These are phyloP conservation scores for Eucommia ulmoides DNA, from an alignment of 257 asterid species.

Conservation along the genomic window DNA sequence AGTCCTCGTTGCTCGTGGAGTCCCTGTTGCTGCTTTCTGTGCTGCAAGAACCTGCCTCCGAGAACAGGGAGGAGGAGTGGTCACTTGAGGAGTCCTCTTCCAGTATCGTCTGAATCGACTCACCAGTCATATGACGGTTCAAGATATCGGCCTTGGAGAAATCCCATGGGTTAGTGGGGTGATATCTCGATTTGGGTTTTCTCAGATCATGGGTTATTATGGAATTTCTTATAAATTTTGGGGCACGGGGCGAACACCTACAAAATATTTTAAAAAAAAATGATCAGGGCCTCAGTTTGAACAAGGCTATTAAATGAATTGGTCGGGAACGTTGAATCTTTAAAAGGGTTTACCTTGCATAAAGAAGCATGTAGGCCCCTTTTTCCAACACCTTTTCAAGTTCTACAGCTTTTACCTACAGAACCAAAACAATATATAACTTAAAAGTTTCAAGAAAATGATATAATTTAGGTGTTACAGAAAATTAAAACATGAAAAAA, in stretches of 20 bases:
- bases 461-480: no score
- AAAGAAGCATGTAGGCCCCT: slow-evolving; percentile 82
- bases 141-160: not conserved
- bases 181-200: slow-evolving; percentile 4
- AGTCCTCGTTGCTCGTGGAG: slow-evolving; percentile 39
- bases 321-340: not conserved
- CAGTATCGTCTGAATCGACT: not conserved
- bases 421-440: slow-evolving; percentile 5
- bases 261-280: slow-evolving; percentile 3
- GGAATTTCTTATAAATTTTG: slow-evolving; percentile 38
- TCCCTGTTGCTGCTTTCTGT: slow-evolving; percentile 55
- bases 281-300: not conserved
- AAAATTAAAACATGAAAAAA: no score
- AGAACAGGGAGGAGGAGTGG: slow-evolving; percentile 52
- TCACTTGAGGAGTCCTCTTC: slow-evolving; percentile 38
- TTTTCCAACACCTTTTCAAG: slow-evolving; percentile 43
- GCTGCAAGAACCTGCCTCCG: slow-evolving; percentile 50
- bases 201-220: slow-evolving; percentile 24
- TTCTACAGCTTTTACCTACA: slow-evolving; percentile 53
- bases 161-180: no score
- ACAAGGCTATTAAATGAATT: not conserved
- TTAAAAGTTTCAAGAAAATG: no score
- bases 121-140: not conserved
- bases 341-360: slow-evolving; percentile 47
- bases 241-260: slow-evolving; percentile 87